phyloP scores from a whole-genome alignment of 495 filamentous ascomycete species.

The Penicillium malachiteum region DNA sequence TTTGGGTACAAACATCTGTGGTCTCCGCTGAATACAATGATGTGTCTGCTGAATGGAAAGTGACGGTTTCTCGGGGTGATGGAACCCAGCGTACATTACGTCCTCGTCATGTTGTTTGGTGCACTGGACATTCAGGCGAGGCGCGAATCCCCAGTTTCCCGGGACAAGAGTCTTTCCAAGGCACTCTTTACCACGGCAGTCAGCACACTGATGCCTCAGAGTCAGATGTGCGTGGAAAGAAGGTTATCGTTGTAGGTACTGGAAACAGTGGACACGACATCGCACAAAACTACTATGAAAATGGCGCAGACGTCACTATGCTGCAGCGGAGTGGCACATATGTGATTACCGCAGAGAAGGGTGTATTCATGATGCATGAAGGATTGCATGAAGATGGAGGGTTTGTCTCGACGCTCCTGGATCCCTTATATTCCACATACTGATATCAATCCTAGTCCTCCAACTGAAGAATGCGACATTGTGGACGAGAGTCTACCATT shows the following conservation, averaged over 20 bases:
- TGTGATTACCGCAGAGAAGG: slow-evolving; percentile 64
- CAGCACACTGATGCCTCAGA: slow-evolving; percentile 41
- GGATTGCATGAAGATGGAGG: slow-evolving; percentile 62
- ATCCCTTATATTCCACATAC: not conserved
- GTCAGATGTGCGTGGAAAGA: slow-evolving; percentile 52
- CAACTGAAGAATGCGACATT: slow-evolving; percentile 64
- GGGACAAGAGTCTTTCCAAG: slow-evolving; percentile 47
- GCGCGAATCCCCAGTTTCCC: slow-evolving; percentile 45
- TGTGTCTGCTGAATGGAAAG: slow-evolving; percentile 56
- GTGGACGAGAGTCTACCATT: slow-evolving; percentile 54
- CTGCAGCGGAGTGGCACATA: slow-evolving; percentile 75
- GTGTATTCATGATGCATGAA: slow-evolving; percentile 54
- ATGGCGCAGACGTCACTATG: slow-evolving; percentile 72
- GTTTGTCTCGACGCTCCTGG: slow-evolving; percentile 17
- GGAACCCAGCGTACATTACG: slow-evolving; percentile 38
- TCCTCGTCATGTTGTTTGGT: slow-evolving; percentile 48
- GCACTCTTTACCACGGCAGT: slow-evolving; percentile 46
- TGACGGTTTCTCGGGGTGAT: slow-evolving; percentile 50
- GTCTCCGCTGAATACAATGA: slow-evolving; percentile 54
- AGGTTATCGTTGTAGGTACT: slow-evolving; percentile 75
- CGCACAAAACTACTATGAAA: slow-evolving; percentile 76
- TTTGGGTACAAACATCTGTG: slow-evolving; percentile 63
- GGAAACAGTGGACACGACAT: slow-evolving; percentile 87
- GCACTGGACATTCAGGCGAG: slow-evolving; percentile 53
- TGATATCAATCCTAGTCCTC: slow-evolving; percentile 19